Evolutionary conservation across 2,329 filamentous ascomycete species (phyloP), one percentile per base, ranked within the genome.

Genomic region (Nigrospora oryzae): DNA sequence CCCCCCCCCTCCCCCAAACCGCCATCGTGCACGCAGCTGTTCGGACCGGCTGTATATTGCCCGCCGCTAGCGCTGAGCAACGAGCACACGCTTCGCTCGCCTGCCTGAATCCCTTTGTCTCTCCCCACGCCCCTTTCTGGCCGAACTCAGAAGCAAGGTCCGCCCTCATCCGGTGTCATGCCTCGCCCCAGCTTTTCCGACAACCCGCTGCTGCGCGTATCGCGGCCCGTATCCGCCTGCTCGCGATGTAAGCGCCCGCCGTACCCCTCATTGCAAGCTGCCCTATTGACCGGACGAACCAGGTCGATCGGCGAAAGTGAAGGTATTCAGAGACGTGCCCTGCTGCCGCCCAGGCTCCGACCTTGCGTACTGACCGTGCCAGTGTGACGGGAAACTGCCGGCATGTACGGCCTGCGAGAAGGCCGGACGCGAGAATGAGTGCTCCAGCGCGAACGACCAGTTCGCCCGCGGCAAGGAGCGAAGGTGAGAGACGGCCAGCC

Each of bases 341-440:
- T 44, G 42, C 40, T 33, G 15, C 32, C 37, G 40, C 37, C 7
- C 14, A 36, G 34, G 45, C 37, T 34, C 19, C 23, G 12, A 11
- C 47, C 36, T 42, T 42, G 49, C 40, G 47, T 45, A 49, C 51
- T 52, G 40, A 45, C 36, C 15, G 47, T 32, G 19, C 17, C 58
- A 85, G 81, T 98, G 93, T 59, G 93, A 97, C 68, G 91, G 93
- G 49, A 96, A 96, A 64, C 72, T 97, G 34, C 93, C 93, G 11
- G 89, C 90, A 8, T 98, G 93, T 61, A 94, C 89, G 8, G 91
- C 91, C 15, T 97, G 93, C 61, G 91, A 96, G 65, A 90, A 89
- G 66, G 88, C 89, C 13, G 89, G 90, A 30, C 84, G 89, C 49
- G 82, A 86, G 45, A 83, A 75, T 48, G 89, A 94, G 61, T 98